Conservation (phyloP, 805 yeast genomes). For the Candida ortonii region DNA sequence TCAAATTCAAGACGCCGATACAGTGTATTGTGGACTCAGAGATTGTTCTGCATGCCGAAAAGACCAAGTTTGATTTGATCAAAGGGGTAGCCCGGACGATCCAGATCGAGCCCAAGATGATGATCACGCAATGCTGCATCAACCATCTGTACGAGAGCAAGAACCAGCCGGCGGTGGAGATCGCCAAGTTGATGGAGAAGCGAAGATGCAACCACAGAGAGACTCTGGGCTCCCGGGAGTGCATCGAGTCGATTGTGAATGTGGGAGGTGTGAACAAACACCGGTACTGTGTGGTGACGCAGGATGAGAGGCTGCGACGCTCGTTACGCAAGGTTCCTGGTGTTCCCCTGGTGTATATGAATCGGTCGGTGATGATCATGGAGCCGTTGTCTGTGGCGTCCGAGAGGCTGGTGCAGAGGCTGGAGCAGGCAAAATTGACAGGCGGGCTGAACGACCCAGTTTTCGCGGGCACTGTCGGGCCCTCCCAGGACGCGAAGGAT, state of each 20-base stretch:
- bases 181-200: constrained; percentile 84
- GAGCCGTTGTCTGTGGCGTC: constrained; percentile 86
- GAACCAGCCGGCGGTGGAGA: constrained; percentile 71
- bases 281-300: constrained; percentile 86
- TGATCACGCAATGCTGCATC: constrained; percentile 96
- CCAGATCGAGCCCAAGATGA: constrained; percentile 80
- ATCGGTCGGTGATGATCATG: constrained; percentile 91
- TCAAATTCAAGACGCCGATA: constrained; percentile 91
- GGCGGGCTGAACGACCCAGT: constrained; percentile 73
- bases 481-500: constrained; percentile 21
- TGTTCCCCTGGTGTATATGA: constrained; percentile 82
- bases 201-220: constrained; percentile 81
- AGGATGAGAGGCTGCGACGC: constrained; percentile 66
- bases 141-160: constrained; percentile 72
- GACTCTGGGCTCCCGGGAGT: constrained; percentile 59
- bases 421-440: constrained; percentile 67
- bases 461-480: constrained; percentile 44
- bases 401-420: constrained; percentile 40
- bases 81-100: constrained; percentile 78
- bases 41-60: constrained; percentile 60
- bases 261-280: constrained; percentile 81
- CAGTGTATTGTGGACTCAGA: constrained; percentile 87
- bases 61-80: constrained; percentile 71
- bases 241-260: constrained; percentile 67
- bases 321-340: constrained; percentile 78